phyloP scores from a whole-genome alignment of 768 basidiomycete genomes.

The Hypholoma fasciculare region DNA sequence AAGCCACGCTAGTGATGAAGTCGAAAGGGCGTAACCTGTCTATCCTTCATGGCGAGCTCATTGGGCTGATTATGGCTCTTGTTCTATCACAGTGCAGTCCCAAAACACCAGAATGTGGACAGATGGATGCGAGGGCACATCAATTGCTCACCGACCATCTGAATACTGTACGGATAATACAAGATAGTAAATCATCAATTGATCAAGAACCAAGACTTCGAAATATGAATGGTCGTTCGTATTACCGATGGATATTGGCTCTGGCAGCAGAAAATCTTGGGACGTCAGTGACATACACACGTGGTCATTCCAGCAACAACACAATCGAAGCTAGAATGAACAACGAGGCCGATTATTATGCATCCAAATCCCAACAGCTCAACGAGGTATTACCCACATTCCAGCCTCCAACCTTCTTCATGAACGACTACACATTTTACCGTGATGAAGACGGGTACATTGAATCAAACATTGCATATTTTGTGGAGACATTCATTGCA shows the following conservation, averaged over 20 bases:
- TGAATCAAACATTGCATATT: slow-evolving; percentile 4
- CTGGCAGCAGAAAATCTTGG: background rate
- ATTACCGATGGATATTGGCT: slow-evolving; percentile 23
- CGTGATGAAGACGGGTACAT: slow-evolving; percentile 3
- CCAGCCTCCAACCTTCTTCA: slow-evolving; percentile 9
- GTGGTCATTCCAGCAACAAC: background rate
- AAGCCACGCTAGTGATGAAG: slow-evolving; percentile 9
- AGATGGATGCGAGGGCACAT: too few species aligned
- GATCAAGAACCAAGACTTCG: slow-evolving; percentile 6
- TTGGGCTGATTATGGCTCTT: slow-evolving; percentile 18
- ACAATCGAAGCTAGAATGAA: slow-evolving; percentile 6
- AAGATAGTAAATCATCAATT: slow-evolving; percentile 13
- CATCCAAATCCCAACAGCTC: background rate
- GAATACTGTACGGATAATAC: slow-evolving; percentile 19
- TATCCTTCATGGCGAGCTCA: slow-evolving; percentile 20
- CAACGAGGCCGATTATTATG: slow-evolving; percentile 12
- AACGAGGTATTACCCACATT: background rate
- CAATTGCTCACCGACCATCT: slow-evolving; percentile 28
- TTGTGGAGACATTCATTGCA: background rate
- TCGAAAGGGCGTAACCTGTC: slow-evolving; percentile 16
- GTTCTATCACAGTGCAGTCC: slow-evolving; percentile 9
- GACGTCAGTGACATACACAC: slow-evolving; percentile 2
- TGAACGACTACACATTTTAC: slow-evolving; percentile 12
- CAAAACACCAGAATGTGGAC: too few species aligned
- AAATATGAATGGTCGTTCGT: slow-evolving; percentile 21